Evolutionary conservation across 139 green algal species (phyloP).

Genomic region (Edaphochlamys debaryana): DNA sequence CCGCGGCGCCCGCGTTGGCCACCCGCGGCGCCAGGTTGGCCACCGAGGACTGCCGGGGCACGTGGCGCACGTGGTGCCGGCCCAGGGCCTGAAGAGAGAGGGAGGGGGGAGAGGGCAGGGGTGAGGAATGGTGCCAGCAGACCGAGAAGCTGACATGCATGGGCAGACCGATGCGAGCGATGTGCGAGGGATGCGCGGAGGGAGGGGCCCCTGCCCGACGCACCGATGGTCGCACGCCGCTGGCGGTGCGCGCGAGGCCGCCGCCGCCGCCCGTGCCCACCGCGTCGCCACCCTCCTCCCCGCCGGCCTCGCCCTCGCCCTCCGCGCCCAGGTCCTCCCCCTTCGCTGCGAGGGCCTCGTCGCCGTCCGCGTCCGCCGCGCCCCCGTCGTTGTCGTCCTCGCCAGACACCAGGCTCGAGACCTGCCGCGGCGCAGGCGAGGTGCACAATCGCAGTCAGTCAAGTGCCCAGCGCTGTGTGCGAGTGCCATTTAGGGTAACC

Average conservation of each 20-base stretch:
- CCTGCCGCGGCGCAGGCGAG: not conserved
- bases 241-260: not conserved
- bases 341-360: conserved; percentile 20
- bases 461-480: no score
- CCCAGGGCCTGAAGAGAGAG: no score
- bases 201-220: no score
- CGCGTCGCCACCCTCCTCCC: not conserved
- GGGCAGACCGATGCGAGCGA: no score
- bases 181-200: no score
- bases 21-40: conserved; percentile 47
- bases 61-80: conserved; percentile 51
- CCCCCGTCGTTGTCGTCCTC: conserved; percentile 41
- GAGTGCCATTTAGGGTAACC: no score
- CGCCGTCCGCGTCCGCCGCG: not conserved
- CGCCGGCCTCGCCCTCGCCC: conserved; percentile 29
- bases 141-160: no score
- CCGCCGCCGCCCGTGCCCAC: not conserved
- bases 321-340: conserved; percentile 22
- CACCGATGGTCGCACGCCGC: no score
- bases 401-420: conserved; percentile 19
- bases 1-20: not conserved
- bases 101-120: no score
- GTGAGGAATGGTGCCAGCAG: no score
- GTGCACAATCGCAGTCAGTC: no score
- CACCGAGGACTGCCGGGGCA: conserved; percentile 53